Base-by-base conservation (phyloP, 805 yeast species). In the Lipomyces japonicus region DNA sequence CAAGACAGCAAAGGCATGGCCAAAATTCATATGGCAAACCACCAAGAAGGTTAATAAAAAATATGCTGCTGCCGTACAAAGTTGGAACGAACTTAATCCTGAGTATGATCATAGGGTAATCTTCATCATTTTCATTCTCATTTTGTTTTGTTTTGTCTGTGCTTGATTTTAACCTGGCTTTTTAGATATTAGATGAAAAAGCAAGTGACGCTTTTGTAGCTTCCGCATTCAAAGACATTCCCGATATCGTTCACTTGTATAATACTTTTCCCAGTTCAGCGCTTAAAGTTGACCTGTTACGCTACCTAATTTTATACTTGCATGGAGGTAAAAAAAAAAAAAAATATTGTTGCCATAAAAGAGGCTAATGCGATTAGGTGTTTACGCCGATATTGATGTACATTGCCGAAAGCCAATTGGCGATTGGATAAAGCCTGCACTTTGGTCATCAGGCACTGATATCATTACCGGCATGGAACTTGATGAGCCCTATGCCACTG, bases 381-480 rank as follows among this genome's bases (percentile, higher is more conserved):
- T 56, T 12, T 56, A 55, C 35, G 53, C 60, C 26, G 60, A 56
- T 19, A 32, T 55, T 18, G 59, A 55, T 35, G 57, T 55, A 4
- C 51, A 47, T 42, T 55, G 56, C 42, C 51, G 56, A 25, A 51
- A 51, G 41, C 60, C 60, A 12, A 47, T 56, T 21, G 34, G 25
- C 18, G 39, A 42, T 14, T 56, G 60, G 60, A 7, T 56, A 19
- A 45, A 50, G 3, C 23, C 25, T n/a, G 18, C 35, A 2, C 35
- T 46, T 21, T 52, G 57, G 57, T 14, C 25, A 10, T 39, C 53
- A 16, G 36, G 43, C n/a, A 49, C 50, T 5, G 53, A 54, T 26
- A 43, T 54, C 5, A 26, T 54, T 10, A 48, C 52, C 25, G 58
- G 58, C 14, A 39, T 54, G 35, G 58, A 51, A 40, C 28, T 44